Percentiles rank a stretch among this genome's conserved stretches.
phyloP scores from a whole-genome alignment of 257 asterid species.

The Petunia secreta region DNA sequence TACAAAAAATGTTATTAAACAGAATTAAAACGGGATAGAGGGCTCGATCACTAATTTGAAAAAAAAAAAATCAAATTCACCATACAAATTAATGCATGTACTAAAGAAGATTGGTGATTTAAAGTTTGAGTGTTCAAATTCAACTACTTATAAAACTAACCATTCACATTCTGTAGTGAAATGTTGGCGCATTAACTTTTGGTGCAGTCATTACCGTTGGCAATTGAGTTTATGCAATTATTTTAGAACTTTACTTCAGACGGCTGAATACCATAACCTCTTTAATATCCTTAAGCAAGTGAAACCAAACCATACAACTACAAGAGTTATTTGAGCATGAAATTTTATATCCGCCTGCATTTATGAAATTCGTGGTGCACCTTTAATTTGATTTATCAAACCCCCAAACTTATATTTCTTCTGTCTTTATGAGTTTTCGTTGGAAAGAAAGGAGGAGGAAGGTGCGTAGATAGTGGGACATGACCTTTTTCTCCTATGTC shows the following conservation, averaged over 20 bases:
- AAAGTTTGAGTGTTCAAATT: constrained; percentile 4
- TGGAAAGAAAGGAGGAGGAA: background rate
- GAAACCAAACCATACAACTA: constrained; percentile 15
- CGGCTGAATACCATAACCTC: background rate
- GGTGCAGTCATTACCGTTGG: background rate
- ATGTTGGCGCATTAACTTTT: constrained; percentile 1
- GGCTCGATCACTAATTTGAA: no score
- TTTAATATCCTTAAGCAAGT: background rate
- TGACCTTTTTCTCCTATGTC: no score
- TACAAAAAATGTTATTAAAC: no score
- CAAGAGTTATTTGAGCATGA: constrained; percentile 6
- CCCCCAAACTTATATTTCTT: background rate
- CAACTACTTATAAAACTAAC: constrained; percentile 12
- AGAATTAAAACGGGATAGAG: no score
- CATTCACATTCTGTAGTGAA: background rate
- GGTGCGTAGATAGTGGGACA: background rate
- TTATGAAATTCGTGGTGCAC: constrained; percentile 7
- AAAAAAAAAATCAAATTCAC: no score
- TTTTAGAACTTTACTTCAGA: constrained; percentile 7
- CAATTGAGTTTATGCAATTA: constrained; percentile 16
- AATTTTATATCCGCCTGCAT: background rate
- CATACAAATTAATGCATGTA: background rate
- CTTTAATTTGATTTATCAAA: background rate
- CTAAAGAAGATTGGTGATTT: background rate
- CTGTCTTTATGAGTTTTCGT: background rate